Base-by-base conservation (phyloP, 495 filamentous ascomycete species). In the Penicillium manginii region DNA sequence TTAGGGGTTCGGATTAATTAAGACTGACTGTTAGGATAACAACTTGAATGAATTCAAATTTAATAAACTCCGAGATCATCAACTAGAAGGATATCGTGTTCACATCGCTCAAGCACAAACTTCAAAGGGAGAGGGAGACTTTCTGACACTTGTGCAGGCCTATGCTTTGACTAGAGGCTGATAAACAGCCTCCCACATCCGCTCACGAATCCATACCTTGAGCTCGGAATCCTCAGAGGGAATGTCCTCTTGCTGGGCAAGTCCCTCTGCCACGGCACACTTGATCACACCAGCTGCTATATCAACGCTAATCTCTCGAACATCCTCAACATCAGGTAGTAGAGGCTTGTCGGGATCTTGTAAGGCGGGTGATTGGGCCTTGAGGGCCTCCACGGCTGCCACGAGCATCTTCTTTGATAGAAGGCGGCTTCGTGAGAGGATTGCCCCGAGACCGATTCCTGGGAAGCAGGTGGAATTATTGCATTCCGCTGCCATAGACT, bases 381-480 rank as follows among this genome's bases (percentile, higher is more conserved):
- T 88, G 2, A 97, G 80, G 23, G 88, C 88, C 60, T 87, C 84
- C 1, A 87, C 84, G 1, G 92, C 92, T 3, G 88, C 88, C 0
- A 96, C 88, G 11, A 96, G 84, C 86, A 97, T 92, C 64, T 86
- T 84, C 63, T 93, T 86, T 0, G 86, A 88, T 4, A 96, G 64
- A 2, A 82, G 76, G 2, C 69, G 78, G 2, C 86, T 77, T 15
- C 87, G 83, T 12, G 78, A 86, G 10, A 96, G 82, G 17, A 97
- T 85, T 10, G 82, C 83, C 14, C 91, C 92, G 2, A 96, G 84
- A 0, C 91, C 92, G 55, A 97, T 92, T 0, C 89, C 91, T 0
- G 91, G 91, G 75, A 94, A 96, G 22, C 85, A 86, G n/a, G 88
- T 89, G 4, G 87, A 89, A 73, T 96, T 96, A 74, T 96, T 96